These are phyloP conservation scores for Arthrobotrys pseudoclavata DNA, from an alignment of 2,329 filamentous ascomycete genomes.

Conservation along the genomic window DNA sequence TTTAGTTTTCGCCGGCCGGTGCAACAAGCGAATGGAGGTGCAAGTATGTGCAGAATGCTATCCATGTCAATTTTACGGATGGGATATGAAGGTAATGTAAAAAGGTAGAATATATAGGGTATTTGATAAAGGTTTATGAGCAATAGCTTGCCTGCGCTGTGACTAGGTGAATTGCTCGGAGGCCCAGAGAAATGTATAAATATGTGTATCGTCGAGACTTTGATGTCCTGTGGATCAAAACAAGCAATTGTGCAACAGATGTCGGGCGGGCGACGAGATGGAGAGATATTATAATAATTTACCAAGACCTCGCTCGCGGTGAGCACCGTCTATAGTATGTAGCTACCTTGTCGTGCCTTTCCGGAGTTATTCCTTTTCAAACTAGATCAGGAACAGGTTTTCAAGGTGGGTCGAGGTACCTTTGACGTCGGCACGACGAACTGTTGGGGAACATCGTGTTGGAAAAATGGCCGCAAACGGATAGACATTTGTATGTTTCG, in stretches of 20 bases:
- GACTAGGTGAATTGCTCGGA: too few species aligned
- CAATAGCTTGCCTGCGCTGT: neutral
- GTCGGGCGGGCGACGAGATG: neutral
- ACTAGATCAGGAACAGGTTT: constrained; percentile 45
- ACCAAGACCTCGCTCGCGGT: constrained; percentile 30
- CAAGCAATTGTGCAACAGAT: neutral
- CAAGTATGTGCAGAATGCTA: constrained; percentile 22
- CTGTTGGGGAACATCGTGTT: constrained; percentile 24
- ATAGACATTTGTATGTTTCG: constrained; percentile 24
- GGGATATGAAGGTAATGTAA: neutral
- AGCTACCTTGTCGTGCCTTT: constrained; percentile 22
- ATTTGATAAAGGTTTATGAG: neutral
- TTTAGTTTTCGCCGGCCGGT: constrained; percentile 70
- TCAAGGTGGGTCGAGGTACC: neutral
- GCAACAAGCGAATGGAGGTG: constrained; percentile 44
- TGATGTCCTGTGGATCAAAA: neutral
- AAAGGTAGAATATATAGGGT: neutral
- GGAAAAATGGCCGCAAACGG: constrained; percentile 43
- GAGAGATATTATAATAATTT: neutral
- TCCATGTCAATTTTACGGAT: neutral
- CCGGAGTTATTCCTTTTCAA: constrained; percentile 7
- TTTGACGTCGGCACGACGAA: constrained; percentile 5
- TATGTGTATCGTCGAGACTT: neutral
- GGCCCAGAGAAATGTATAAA: constrained; percentile 4
- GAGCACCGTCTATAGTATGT: neutral